Base-by-base conservation (phyloP, 441 rosid genomes). In the Adansonia grandidieri region DNA sequence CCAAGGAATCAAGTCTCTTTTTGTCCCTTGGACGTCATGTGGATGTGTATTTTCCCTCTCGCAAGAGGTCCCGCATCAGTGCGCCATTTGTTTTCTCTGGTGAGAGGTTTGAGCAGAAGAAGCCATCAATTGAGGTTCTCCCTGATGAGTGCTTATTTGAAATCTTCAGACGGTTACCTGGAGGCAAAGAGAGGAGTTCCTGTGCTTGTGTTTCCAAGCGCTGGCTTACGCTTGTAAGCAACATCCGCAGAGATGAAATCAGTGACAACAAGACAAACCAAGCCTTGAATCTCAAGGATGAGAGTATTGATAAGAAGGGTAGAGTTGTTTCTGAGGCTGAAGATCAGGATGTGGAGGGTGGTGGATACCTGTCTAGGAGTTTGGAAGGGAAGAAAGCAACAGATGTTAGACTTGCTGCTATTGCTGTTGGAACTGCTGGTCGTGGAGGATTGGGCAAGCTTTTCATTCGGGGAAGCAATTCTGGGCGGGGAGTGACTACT, bases 91-190 rank as follows among this genome's bases (percentile, higher is more conserved):
- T 87, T 70, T 82, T 83, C 87, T 64, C 82, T 48, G 90, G 74
- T 17, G 84, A 80, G 81, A 78, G 80, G 63, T 85, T 83, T 45
- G 95, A 88, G 85, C 84, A 81, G 68, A 84, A 81, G 83, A 78
- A 80, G 67, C 82, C 87, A 22, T 92, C 94, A 17, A 88, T 96
- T 2, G 96, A 91, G 58, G 83, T 84, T 44, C 87, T 96, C 1
- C 99, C 99, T 0, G 98, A 96, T 60, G 99, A 96, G 83, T 94
- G 99, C 78, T 91, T 96, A 66, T 93, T 94, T 51, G 99, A 96
- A 88, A 90, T 96, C 79, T 86, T 96, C 80, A 86, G 97, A 50
- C 87, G 93, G 11, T 66, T 96, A 76, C 78, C 88, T 22, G 87
- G 91, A 10, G 87, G 93, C 1, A 83, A 87, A 75, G 99, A 93